phyloP scores from a whole-genome alignment of 345 rosid genomes.

The Abelmoschus esculentus region DNA sequence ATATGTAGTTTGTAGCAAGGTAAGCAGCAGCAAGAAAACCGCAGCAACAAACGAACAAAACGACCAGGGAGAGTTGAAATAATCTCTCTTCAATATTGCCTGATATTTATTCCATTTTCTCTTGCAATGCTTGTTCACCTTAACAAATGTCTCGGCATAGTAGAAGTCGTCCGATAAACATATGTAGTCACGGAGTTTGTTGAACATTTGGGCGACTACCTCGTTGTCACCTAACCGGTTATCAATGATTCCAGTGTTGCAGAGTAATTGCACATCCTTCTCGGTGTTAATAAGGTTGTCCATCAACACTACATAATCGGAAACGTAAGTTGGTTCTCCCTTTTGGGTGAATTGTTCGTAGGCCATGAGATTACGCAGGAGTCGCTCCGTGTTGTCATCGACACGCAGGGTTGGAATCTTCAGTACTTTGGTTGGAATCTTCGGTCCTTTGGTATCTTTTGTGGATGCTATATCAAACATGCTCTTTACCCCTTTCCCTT shows the following conservation, averaged over 20 bases:
- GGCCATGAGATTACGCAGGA: not conserved
- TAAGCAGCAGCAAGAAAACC: too few relatives aligned
- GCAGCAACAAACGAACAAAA: too few relatives aligned
- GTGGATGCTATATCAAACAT: not conserved
- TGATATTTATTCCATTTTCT: conserved; percentile 5
- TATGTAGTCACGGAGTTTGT: not conserved
- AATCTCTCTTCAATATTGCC: not conserved
- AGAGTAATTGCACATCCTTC: conserved; percentile 19
- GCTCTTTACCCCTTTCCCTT: not conserved
- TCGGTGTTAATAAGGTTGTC: conserved; percentile 15
- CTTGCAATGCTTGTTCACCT: conserved; percentile 7
- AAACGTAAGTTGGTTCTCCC: not conserved
- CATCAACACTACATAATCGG: conserved; percentile 14
- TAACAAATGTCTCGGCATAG: not conserved
- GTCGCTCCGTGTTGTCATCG: not conserved
- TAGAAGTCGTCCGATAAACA: not conserved
- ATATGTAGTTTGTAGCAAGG: too few relatives aligned
- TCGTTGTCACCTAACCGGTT: conserved; percentile 18
- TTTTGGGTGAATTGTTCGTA: not conserved
- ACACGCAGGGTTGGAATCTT: not conserved
- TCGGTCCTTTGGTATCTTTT: not conserved
- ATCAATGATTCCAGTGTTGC: conserved; percentile 3
- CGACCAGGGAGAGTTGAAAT: too few relatives aligned
- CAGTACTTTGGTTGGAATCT: not conserved
- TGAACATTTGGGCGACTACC: conserved; percentile 16